These are phyloP conservation scores for Plantago rigida DNA, from an alignment of 305 asterid genomes.

Conservation along the genomic window DNA sequence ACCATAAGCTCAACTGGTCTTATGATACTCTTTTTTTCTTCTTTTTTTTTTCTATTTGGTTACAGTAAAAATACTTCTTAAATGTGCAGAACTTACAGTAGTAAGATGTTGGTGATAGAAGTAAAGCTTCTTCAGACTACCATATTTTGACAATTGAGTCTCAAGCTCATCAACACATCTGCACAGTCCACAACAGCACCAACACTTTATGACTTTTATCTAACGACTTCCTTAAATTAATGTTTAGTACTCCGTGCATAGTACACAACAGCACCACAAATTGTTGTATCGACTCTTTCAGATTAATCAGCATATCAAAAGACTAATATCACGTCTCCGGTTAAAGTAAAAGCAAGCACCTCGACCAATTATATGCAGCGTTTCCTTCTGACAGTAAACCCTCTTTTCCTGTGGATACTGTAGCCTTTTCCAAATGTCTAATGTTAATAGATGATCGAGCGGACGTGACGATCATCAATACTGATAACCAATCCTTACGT, in stretches of 20 bases:
- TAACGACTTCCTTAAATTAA: too few relatives aligned
- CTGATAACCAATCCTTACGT: constrained; percentile 85
- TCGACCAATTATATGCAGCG: constrained; percentile 96
- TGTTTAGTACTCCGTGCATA: neutral
- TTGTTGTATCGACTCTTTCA: neutral
- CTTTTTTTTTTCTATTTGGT: neutral
- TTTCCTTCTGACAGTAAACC: constrained; percentile 95
- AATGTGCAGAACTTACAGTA: constrained; percentile 46
- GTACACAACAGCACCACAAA: neutral
- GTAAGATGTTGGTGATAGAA: constrained; percentile 98
- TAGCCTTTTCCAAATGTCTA: constrained; percentile 96
- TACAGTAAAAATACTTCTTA: constrained; percentile 14
- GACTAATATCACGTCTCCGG: constrained; percentile 16
- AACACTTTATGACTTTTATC: too few relatives aligned
- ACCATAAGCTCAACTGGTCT: constrained; percentile 26
- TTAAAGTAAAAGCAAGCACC: constrained; percentile 42
- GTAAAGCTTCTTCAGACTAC: constrained; percentile 89
- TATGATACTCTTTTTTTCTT: constrained; percentile 16
- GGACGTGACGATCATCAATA: constrained; percentile 95
- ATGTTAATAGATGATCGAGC: constrained; percentile 93
- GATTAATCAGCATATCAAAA: constrained; percentile 17
- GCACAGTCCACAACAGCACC: constrained; percentile 22
- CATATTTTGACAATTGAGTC: constrained; percentile 73
- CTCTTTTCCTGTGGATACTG: constrained; percentile 99
- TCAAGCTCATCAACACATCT: constrained; percentile 98